Percentiles rank a stretch among this genome's conserved stretches.
Conservation (phyloP, 2,329 filamentous ascomycete species). For the Xylariaceae sp. region DNA sequence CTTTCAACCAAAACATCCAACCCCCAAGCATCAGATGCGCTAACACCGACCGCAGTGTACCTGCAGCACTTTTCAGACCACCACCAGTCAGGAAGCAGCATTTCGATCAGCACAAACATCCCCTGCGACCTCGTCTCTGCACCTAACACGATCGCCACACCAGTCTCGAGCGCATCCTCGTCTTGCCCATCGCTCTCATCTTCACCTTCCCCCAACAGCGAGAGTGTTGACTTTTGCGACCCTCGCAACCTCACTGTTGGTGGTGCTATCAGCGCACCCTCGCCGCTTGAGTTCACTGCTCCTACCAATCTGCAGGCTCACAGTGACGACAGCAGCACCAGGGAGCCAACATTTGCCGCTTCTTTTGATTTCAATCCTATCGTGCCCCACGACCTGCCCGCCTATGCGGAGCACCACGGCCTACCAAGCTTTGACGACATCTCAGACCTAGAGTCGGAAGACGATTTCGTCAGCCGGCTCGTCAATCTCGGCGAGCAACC, state of each 20-base stretch:
- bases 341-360: conserved; percentile 41
- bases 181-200: conserved; percentile 83
- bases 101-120: conserved; percentile 59
- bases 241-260: conserved; percentile 81
- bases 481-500: conserved; percentile 60
- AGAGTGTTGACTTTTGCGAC: conserved; percentile 83
- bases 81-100: conserved; percentile 44
- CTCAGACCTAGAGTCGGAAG: conserved; percentile 86
- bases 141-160: conserved; percentile 35
- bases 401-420: conserved; percentile 44
- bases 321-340: conserved; percentile 48
- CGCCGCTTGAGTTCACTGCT: conserved; percentile 60
- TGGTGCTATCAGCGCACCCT: conserved; percentile 46
- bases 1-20: background rate
- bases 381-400: conserved; percentile 57
- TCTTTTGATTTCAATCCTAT: conserved; percentile 51
- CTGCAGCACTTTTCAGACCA: conserved; percentile 33
- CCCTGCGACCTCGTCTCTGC: conserved; percentile 68
- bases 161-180: conserved; percentile 5
- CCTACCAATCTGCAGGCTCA: conserved; percentile 62
- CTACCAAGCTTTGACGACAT: conserved; percentile 78
- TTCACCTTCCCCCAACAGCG: conserved; percentile 74
- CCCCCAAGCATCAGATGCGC: conserved; percentile 10
- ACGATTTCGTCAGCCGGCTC: conserved; percentile 74
- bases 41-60: conserved; percentile 29